These are phyloP conservation scores for Sclerotinia subarctica DNA, from an alignment of 2,329 filamentous ascomycete genomes.

Conservation along the genomic window DNA sequence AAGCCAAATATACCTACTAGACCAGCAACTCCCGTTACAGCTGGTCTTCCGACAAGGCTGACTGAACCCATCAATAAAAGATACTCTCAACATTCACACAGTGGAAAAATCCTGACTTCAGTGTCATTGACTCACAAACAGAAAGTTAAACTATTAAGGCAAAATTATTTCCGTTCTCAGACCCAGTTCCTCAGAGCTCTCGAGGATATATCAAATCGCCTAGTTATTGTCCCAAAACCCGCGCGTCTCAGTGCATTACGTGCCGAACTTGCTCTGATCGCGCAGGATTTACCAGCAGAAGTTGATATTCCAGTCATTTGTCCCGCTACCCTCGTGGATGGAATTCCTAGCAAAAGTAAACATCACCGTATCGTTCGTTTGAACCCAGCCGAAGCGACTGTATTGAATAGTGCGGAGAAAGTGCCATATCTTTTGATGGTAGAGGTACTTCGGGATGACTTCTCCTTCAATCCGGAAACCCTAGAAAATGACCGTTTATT, in stretches of 20 bases:
- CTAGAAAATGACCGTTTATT: conserved; percentile 68
- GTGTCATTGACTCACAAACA: conserved; percentile 62
- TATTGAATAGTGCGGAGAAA: conserved; percentile 82
- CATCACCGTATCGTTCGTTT: conserved; percentile 81
- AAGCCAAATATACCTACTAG: conserved; percentile 52
- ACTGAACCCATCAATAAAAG: conserved; percentile 48
- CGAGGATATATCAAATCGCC: conserved; percentile 79
- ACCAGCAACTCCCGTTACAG: conserved; percentile 57
- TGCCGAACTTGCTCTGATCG: conserved; percentile 76
- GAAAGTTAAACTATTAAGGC: conserved; percentile 68
- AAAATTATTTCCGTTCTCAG: conserved; percentile 80
- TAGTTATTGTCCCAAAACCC: conserved; percentile 77
- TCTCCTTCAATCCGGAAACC: conserved; percentile 74
- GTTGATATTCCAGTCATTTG: conserved; percentile 82
- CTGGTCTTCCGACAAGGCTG: conserved; percentile 47
- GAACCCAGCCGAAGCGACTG: conserved; percentile 80
- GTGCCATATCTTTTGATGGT: conserved; percentile 84
- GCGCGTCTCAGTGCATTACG: conserved; percentile 77
- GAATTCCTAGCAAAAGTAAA: conserved; percentile 68
- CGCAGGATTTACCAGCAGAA: conserved; percentile 76
- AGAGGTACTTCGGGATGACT: conserved; percentile 77
- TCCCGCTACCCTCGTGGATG: conserved; percentile 69
- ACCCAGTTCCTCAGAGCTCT: conserved; percentile 78
- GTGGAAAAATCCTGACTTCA: conserved; percentile 53
- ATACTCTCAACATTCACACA: conserved; percentile 54